Evolutionary conservation across 371 early-diverging fungal genomes (phyloP).

Genomic region (Syncephalis plumigaleata): DNA sequence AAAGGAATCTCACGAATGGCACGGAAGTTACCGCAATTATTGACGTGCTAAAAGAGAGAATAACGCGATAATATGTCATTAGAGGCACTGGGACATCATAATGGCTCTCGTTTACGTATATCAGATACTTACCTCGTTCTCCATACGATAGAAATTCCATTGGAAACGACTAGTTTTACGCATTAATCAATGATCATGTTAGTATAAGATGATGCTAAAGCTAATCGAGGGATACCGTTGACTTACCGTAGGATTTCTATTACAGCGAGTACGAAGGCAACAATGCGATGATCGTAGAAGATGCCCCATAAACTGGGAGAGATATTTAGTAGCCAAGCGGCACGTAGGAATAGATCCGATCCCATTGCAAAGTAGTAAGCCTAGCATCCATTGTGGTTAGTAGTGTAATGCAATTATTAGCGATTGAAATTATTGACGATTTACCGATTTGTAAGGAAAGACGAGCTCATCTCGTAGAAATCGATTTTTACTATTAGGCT

Average conservation of each 20-base stretch:
- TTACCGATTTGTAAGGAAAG: constrained; percentile 16
- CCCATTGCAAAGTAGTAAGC: constrained; percentile 56
- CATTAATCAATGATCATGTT: not conserved
- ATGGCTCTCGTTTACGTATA: not conserved
- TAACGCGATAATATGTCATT: not conserved
- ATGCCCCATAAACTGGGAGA: constrained; percentile 8
- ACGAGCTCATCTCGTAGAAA: constrained; percentile 47
- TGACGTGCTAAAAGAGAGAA: constrained; percentile 33
- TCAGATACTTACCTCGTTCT: constrained; percentile 45
- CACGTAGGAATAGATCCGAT: constrained; percentile 46
- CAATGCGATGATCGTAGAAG: constrained; percentile 12
- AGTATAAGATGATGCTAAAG: too few species aligned
- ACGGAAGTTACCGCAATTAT: constrained; percentile 68
- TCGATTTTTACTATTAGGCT: constrained; percentile 26
- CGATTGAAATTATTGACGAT: not conserved
- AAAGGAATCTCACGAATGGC: constrained; percentile 77
- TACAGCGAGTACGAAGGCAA: constrained; percentile 20
- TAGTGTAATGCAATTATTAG: constrained; percentile 1
- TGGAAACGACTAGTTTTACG: constrained; percentile 44
- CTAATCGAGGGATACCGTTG: not conserved
- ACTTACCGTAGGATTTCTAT: constrained; percentile 23
- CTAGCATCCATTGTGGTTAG: constrained; percentile 14
- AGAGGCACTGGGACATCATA: not conserved
- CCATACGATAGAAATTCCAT: constrained; percentile 81
- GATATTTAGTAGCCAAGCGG: constrained; percentile 41